Evolutionary conservation across 345 rosid species (phyloP), one percentile per base, ranked within the genome.

Genomic region (Populus pruinosa): DNA sequence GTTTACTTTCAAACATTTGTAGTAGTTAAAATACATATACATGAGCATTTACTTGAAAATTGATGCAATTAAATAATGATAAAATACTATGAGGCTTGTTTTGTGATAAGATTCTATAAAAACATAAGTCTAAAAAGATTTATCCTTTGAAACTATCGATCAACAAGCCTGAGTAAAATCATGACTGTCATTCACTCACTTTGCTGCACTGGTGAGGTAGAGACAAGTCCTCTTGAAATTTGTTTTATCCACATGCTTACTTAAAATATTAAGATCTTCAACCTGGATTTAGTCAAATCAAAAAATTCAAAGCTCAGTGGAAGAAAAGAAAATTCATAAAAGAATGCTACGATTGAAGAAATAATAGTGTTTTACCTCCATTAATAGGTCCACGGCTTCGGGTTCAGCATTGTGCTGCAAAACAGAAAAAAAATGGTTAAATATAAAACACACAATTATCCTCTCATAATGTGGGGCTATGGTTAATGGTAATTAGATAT

Each of bases 381-480:
- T 96, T 76, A 96, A 80, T 69, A 96, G 91, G 87, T 96, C 97
- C 81, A 96, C 95, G 80, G 98, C 99, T 85, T 96, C 99, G 12
- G 99, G 96, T 88, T 96, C 98, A 43, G 97, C 97, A 84, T 96
- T 96, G 83, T 96, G 97, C 98, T 96, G 89, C 82, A 82, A 68
- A 61, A 71, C 44, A 79, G 56, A 33, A 4, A 73, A 16, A 16
- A 50, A 53, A 71, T 7, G 63, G 78, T 78, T 25, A 81, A 66
- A 81, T 72, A 21, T 29, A 20, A 59, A 21, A 73, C 2, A 6
- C 43, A 39, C 17, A 2, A 67, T 56, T 25, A 6, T 5, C 67
- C 44, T 21, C 3, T 47, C 8, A 44, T 69, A 59, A 38, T 20
- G 20, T 1, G 20, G 59, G 23, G 29, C 1, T 18, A 74, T 7